Evolutionary conservation across 2,329 filamentous ascomycete genomes (phyloP).

Genomic region (Alternaria rosae): DNA sequence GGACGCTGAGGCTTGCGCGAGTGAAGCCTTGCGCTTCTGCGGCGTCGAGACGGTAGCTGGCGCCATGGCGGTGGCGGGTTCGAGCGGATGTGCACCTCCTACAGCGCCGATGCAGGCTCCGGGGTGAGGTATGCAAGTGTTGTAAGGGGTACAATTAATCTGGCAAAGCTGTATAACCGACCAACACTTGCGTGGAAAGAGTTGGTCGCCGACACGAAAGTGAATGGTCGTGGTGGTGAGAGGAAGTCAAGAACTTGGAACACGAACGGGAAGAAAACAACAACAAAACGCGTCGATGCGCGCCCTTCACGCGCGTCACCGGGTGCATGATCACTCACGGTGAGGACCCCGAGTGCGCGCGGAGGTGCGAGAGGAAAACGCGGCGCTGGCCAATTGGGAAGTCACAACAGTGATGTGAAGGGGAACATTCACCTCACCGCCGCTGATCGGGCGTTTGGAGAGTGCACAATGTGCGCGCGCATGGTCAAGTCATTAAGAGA

Average conservation of each 20-base stretch:
- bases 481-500: background rate
- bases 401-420: background rate
- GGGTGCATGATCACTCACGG: background rate
- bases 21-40: slow-evolving; percentile 9
- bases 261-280: background rate
- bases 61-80: background rate
- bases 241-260: background rate
- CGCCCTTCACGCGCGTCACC: background rate
- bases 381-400: background rate
- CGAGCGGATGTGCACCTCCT: background rate
- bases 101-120: background rate
- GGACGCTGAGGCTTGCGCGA: background rate
- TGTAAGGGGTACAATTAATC: background rate
- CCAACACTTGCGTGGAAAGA: background rate
- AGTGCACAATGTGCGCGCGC: background rate
- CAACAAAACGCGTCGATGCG: background rate
- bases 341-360: background rate
- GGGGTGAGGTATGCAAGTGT: background rate
- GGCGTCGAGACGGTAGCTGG: background rate
- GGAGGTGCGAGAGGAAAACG: background rate
- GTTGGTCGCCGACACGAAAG: background rate
- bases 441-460: slow-evolving; percentile 2
- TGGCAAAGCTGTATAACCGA: background rate
- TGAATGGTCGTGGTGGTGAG: background rate
- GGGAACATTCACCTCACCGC: slow-evolving; percentile 2